Evolutionary conservation across 2,329 filamentous ascomycete species (phyloP), one percentile per base, ranked within the genome.

Genomic region (Alternaria sp.): DNA sequence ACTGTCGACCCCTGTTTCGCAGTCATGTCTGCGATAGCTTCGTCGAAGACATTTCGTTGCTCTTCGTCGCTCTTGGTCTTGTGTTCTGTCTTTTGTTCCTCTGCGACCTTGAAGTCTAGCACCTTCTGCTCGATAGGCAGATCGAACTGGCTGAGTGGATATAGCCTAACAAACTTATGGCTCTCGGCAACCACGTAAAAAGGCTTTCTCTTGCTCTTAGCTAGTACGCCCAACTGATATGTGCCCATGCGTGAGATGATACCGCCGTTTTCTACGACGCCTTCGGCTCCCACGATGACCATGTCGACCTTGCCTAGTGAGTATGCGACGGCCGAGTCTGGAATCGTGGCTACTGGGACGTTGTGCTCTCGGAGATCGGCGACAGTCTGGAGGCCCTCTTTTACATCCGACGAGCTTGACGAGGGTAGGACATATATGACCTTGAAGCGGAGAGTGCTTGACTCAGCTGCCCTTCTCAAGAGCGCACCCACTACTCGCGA

Each of bases 111-210:
- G 75, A 95, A 96, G 48, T 91, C 86, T 58, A 95, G 83, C 13
- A 96, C 85, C 33, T 87, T 84, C 78, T 97, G 92, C 72, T 90
- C 85, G 65, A 96, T 88, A 0, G 91, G 91, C 58, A 96, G 81
- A 72, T 95, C 91, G 58, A 89, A 87, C 78, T 97, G 92, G 62
- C 89, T 88, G 23, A 95, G 80, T 1, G 94, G 92, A 70, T 93
- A 95, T 54, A 95, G 84, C 70, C 93, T 86, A 44, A 96, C 92
- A 74, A 99, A 97, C 80, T 99, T 99, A 82, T 99, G 95, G 70
- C 91, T 96, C 81, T 99, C 95, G 1, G 90, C 90, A 5, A 95
- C 93, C 17, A 97, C 93, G 72, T 96, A 97, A 68, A 98, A 92
- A 0, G 90, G 90, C 62, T 91, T 88, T 37, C 88, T 86, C 61